Evolutionary conservation across 495 filamentous ascomycete species (phyloP).

Genomic region (Clohesyomyces aquaticus): DNA sequence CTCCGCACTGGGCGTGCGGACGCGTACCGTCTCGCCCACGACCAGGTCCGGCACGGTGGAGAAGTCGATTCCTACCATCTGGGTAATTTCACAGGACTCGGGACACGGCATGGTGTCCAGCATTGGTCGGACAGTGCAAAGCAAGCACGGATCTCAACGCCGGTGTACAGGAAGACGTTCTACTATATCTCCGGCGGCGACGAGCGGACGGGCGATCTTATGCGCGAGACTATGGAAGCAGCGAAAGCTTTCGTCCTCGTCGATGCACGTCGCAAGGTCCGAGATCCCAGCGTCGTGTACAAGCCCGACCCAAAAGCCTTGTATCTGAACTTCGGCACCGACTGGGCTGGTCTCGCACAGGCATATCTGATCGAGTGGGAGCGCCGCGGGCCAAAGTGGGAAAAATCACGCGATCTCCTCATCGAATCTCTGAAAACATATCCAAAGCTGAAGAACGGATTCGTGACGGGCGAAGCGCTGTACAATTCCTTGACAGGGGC

Average conservation of each 20-base stretch:
- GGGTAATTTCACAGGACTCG: slow-evolving; percentile 25
- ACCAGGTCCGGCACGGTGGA: slow-evolving; percentile 13
- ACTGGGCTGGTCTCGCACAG: slow-evolving; percentile 54
- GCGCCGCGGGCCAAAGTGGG: slow-evolving; percentile 51
- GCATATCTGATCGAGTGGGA: slow-evolving; percentile 57
- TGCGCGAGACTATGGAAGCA: slow-evolving; percentile 6
- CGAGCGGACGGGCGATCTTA: slow-evolving; percentile 49
- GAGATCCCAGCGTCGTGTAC: slow-evolving; percentile 47
- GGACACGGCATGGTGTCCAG: slow-evolving; percentile 25
- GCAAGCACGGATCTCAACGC: slow-evolving; percentile 27
- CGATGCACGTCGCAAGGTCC: slow-evolving; percentile 55
- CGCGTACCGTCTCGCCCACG: slow-evolving; percentile 17
- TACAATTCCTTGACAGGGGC: slow-evolving; percentile 51
- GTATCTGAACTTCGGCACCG: slow-evolving; percentile 53
- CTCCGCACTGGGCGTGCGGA: slow-evolving; percentile 23
- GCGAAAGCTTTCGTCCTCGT: slow-evolving; percentile 47
- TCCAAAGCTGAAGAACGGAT: slow-evolving; percentile 51
- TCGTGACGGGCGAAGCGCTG: slow-evolving; percentile 53
- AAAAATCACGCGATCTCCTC: slow-evolving; percentile 49
- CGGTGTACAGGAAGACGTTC: slow-evolving; percentile 50
- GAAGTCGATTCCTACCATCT: slow-evolving; percentile 27
- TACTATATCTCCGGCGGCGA: slow-evolving; percentile 55
- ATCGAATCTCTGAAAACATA: slow-evolving; percentile 50
- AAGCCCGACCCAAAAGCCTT: slow-evolving; percentile 50
- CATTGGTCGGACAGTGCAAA: slow-evolving; percentile 27